These are phyloP conservation scores for Pharus latifolius DNA, from an alignment of 176 grass and related monocot species.

Conservation along the genomic window DNA sequence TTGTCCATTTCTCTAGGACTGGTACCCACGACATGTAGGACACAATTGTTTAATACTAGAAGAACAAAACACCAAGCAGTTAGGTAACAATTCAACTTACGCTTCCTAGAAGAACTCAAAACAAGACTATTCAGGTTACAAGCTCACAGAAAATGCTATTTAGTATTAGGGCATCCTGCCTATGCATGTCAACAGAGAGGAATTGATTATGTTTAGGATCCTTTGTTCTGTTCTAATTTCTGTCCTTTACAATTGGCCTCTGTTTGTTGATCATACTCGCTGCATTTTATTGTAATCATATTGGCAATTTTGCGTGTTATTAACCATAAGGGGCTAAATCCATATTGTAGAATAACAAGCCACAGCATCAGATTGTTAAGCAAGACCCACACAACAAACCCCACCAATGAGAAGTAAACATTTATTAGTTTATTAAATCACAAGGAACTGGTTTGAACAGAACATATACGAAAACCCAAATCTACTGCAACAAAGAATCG, in stretches of 20 bases:
- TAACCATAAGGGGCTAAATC: neutral
- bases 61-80: neutral
- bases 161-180: neutral
- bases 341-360: neutral
- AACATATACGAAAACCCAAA: neutral
- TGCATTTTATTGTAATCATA: neutral
- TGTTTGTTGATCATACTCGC: neutral
- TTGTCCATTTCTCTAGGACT: constrained; percentile 36
- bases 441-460: neutral
- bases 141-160: neutral
- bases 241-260: neutral
- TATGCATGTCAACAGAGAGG: neutral
- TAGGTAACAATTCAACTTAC: neutral
- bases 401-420: neutral
- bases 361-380: neutral
- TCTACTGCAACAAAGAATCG: neutral
- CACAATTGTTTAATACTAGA: constrained; percentile 13
- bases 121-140: neutral
- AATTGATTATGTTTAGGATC: neutral
- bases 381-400: neutral
- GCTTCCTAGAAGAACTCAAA: neutral
- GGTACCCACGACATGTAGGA: constrained; percentile 30
- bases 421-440: neutral
- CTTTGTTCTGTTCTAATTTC: neutral
- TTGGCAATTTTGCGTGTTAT: neutral